These are phyloP conservation scores for Hymenoscyphus linearis DNA, from an alignment of 2,329 filamentous ascomycete species.

Conservation along the genomic window DNA sequence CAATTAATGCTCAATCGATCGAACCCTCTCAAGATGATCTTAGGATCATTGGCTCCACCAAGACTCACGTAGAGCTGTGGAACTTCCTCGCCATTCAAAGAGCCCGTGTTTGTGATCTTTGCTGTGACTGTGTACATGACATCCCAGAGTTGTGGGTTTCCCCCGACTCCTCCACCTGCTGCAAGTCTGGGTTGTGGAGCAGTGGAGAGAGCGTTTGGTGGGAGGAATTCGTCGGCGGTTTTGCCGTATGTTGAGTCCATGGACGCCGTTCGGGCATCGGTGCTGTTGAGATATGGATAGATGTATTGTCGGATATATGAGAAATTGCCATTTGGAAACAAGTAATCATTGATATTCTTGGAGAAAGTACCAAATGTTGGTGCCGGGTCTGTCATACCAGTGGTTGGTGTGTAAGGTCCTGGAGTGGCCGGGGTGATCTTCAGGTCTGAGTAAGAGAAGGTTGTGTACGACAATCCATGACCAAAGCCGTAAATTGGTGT, in stretches of 20 bases:
- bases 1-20: slow-evolving; percentile 68
- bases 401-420: slow-evolving; percentile 42
- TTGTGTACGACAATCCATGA: slow-evolving; percentile 75
- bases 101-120: slow-evolving; percentile 51
- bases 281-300: slow-evolving; percentile 52
- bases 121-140: slow-evolving; percentile 49
- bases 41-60: slow-evolving; percentile 68
- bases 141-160: slow-evolving; percentile 50
- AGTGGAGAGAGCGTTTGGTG: slow-evolving; percentile 39
- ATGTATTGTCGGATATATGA: slow-evolving; percentile 44
- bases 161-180: slow-evolving; percentile 48
- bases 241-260: slow-evolving; percentile 29
- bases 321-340: slow-evolving; percentile 56
- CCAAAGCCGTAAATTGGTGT: slow-evolving; percentile 78
- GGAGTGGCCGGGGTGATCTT: slow-evolving; percentile 30
- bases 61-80: slow-evolving; percentile 68
- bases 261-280: slow-evolving; percentile 44
- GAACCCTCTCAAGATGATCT: slow-evolving; percentile 69
- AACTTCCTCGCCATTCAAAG: slow-evolving; percentile 49
- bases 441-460: slow-evolving; percentile 69
- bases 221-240: slow-evolving; percentile 34
- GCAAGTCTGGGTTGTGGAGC: slow-evolving; percentile 40
- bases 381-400: slow-evolving; percentile 56
- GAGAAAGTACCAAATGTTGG: slow-evolving; percentile 59
- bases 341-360: slow-evolving; percentile 58